phyloP scores from a whole-genome alignment of 306 rosid species.

The Hippophae gyantsensis region DNA sequence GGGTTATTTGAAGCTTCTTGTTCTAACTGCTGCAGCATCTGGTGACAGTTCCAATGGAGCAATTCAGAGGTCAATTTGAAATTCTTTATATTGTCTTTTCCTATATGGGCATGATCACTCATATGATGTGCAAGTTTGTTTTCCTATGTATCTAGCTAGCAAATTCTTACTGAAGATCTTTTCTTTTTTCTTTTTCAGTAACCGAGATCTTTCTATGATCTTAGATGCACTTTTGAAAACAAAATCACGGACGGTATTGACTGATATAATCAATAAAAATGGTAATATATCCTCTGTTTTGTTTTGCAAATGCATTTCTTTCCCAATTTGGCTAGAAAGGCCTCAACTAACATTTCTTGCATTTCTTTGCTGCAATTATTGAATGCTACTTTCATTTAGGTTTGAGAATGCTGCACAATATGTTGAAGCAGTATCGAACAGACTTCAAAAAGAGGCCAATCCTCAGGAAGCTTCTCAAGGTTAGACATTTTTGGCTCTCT shows the following conservation, averaged over 20 bases:
- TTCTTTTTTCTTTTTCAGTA: constrained; percentile 34
- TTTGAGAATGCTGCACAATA: constrained; percentile 90
- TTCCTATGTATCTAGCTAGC: constrained; percentile 1
- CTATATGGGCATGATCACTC: constrained; percentile 13
- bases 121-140: constrained; percentile 10
- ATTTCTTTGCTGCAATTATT: constrained; percentile 14
- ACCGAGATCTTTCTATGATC: constrained; percentile 99
- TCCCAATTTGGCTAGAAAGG: neutral
- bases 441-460: constrained; percentile 97
- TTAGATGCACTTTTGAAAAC: constrained; percentile 95
- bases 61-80: constrained; percentile 65
- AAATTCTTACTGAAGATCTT: neutral
- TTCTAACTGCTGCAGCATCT: constrained; percentile 92
- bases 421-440: constrained; percentile 76
- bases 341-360: neutral
- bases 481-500: neutral
- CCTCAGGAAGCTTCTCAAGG: constrained; percentile 97
- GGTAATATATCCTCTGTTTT: constrained; percentile 40
- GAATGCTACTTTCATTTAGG: constrained; percentile 40
- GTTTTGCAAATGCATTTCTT: neutral
- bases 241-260: constrained; percentile 76
- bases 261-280: constrained; percentile 78
- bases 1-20: constrained; percentile 87
- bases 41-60: constrained; percentile 79
- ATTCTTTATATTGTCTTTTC: constrained; percentile 5